These are phyloP conservation scores for Claviceps sp. DNA, from an alignment of 2,329 filamentous ascomycete genomes.

Conservation along the genomic window DNA sequence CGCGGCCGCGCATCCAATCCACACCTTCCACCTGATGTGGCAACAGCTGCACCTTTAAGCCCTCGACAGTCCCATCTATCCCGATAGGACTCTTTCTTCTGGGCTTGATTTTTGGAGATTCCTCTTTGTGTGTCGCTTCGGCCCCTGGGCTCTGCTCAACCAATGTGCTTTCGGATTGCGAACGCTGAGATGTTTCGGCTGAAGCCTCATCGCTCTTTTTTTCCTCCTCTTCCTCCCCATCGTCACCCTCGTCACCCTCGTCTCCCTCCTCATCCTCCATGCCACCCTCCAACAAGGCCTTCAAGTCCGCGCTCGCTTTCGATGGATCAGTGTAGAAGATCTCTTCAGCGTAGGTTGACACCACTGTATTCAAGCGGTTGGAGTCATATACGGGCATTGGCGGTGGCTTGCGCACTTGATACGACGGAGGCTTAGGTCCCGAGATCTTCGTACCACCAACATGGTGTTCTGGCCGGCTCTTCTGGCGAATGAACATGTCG, in stretches of 20 bases:
- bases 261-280: conserved; percentile 49
- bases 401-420: conserved; percentile 32
- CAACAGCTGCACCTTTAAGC: conserved; percentile 74
- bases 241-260: neutral
- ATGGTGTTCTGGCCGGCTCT: conserved; percentile 44
- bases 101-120: conserved; percentile 9
- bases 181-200: neutral
- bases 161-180: neutral
- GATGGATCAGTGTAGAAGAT: conserved; percentile 54
- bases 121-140: conserved; percentile 5
- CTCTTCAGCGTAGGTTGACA: conserved; percentile 23
- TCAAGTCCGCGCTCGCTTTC: conserved; percentile 64
- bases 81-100: conserved; percentile 10
- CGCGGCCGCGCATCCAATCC: conserved; percentile 88
- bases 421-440: conserved; percentile 33
- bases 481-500: conserved; percentile 40
- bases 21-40: conserved; percentile 93
- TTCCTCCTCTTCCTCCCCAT: neutral
- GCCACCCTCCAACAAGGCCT: conserved; percentile 68
- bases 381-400: conserved; percentile 37
- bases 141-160: conserved; percentile 10
- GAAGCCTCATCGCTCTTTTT: neutral
- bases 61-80: conserved; percentile 50
- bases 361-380: conserved; percentile 7
- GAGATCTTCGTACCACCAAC: conserved; percentile 30